A percentile compares a stretch with the other conserved stretches of the same genome.
Conservation (phyloP, 1,284 basidiomycete genomes). For the Pisolithus thermaeus region DNA sequence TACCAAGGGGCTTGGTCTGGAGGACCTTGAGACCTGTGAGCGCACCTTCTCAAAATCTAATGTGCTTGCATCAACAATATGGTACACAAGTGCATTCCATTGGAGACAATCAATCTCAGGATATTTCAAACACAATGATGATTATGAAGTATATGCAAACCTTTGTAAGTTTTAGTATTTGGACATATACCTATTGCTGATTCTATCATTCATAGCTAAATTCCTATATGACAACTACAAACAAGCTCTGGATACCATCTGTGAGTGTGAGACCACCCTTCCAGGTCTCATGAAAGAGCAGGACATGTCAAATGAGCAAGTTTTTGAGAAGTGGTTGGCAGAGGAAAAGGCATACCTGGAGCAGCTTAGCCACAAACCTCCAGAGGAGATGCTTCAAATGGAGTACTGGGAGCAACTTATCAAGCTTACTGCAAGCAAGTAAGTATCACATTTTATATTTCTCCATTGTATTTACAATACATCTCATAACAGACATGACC, state of each 20-base stretch:
- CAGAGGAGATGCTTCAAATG: conserved; percentile 19
- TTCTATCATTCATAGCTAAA: conserved; percentile 7
- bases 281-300: conserved; percentile 11
- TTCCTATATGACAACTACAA: conserved; percentile 24
- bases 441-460: background rate
- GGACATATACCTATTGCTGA: background rate
- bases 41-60: conserved; percentile 14
- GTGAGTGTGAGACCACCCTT: conserved; percentile 6
- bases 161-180: conserved; percentile 4
- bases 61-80: conserved; percentile 5
- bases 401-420: conserved; percentile 18
- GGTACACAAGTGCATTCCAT: conserved; percentile 11
- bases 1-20: conserved; percentile 8
- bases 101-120: conserved; percentile 11
- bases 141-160: conserved; percentile 13
- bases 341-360: conserved; percentile 20
- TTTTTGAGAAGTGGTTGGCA: conserved; percentile 20
- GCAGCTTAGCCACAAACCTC: conserved; percentile 13
- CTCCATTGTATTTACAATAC: background rate
- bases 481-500: background rate
- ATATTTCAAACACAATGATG: conserved; percentile 13
- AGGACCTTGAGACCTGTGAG: conserved; percentile 12
- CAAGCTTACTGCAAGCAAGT: conserved; percentile 9
- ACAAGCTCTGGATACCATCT: conserved; percentile 21
- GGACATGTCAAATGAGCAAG: conserved; percentile 3